Conservation (phyloP, 768 basidiomycete genomes). For the Tylopilus sp. region DNA sequence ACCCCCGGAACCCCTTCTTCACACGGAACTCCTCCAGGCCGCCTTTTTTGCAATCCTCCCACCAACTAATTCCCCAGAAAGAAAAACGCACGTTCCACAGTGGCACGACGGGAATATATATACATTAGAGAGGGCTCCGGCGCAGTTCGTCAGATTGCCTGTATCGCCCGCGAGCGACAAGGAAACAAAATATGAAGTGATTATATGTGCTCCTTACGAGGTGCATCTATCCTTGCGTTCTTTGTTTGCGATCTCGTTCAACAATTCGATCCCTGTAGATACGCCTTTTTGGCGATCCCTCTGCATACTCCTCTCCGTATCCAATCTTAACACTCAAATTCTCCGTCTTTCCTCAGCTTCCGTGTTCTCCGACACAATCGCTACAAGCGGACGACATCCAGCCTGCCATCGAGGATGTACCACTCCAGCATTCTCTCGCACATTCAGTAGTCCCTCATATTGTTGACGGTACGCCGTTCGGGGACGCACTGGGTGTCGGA, state of each 20-base stretch:
- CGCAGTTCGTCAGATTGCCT: conserved; percentile 50
- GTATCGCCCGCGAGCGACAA: conserved; percentile 34
- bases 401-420: neutral
- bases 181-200: conserved; percentile 56
- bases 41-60: conserved; percentile 76
- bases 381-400: neutral
- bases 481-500: conserved; percentile 63
- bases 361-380: neutral
- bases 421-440: conserved; percentile 42
- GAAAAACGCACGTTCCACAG: conserved; percentile 31
- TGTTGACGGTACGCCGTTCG: conserved; percentile 72
- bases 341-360: conserved; percentile 39
- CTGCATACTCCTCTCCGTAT: conserved; percentile 32
- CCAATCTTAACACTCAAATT: conserved; percentile 60
- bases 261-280: conserved; percentile 45
- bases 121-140: conserved; percentile 49
- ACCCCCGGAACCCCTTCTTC: conserved; percentile 41
- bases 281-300: conserved; percentile 79
- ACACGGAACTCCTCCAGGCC: conserved; percentile 62
- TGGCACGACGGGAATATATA: conserved; percentile 94
- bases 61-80: conserved; percentile 27
- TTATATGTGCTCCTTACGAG: conserved; percentile 84
- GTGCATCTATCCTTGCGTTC: conserved; percentile 29
- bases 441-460: conserved; percentile 66
- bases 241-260: neutral